A percentile compares a stretch with the other conserved stretches of the same genome.
Conservation (phyloP, 345 rosid species). For the Eucalyptus victrix region DNA sequence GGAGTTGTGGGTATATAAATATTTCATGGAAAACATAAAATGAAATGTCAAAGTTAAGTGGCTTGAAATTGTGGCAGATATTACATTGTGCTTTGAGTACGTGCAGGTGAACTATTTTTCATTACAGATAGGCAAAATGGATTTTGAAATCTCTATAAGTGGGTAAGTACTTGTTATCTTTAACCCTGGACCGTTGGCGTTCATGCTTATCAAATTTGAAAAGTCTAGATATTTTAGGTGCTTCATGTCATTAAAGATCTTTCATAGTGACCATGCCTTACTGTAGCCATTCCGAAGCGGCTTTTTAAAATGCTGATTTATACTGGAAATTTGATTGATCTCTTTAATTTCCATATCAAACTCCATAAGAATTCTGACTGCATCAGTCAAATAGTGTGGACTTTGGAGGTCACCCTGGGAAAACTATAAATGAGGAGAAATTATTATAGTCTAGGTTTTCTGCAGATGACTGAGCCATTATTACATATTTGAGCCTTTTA, state of each 20-base stretch:
- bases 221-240: background rate
- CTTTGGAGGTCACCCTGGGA: background rate
- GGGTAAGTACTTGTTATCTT: slow-evolving; percentile 34
- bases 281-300: background rate
- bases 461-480: background rate
- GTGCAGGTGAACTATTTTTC: slow-evolving; percentile 82
- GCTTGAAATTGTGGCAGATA: background rate
- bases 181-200: background rate
- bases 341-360: background rate
- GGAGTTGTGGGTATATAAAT: background rate
- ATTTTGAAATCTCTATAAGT: slow-evolving; percentile 88
- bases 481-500: background rate
- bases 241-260: background rate
- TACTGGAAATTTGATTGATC: background rate
- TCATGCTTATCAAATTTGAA: background rate
- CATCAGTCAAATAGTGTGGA: background rate
- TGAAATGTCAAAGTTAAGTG: background rate
- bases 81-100: background rate
- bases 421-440: background rate
- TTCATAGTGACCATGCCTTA: background rate
- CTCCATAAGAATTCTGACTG: background rate
- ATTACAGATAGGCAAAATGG: slow-evolving; percentile 68
- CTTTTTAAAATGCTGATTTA: background rate
- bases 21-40: background rate
- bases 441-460: background rate